Conservation (phyloP, 306 rosid species). For the Canavalia ensiformis region DNA sequence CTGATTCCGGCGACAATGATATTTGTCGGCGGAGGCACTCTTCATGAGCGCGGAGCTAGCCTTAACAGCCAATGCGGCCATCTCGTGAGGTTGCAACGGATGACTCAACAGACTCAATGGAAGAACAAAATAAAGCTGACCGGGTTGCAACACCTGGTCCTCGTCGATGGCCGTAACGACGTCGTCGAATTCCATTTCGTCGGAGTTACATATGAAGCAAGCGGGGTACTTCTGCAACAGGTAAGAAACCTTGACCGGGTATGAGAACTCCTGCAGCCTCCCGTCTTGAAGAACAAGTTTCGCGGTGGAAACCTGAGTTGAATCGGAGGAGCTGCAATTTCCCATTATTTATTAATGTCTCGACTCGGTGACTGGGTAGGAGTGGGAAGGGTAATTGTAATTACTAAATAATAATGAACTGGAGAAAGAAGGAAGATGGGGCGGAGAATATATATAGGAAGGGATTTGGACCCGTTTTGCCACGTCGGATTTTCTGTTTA, state of each 20-base stretch:
- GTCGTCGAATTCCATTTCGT: conserved; percentile 90
- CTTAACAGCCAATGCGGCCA: conserved; percentile 97
- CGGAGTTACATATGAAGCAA: conserved; percentile 87
- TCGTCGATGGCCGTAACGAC: conserved; percentile 70
- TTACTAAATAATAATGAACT: not conserved
- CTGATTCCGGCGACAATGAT: conserved; percentile 55
- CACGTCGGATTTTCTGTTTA: conserved; percentile 61
- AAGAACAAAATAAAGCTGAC: conserved; percentile 89
- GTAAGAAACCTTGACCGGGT: conserved; percentile 79
- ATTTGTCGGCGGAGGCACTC: conserved; percentile 54
- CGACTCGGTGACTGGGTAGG: conserved; percentile 26
- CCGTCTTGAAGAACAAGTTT: conserved; percentile 81
- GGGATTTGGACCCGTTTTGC: conserved; percentile 28
- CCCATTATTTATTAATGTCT: conserved; percentile 62
- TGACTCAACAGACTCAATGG: conserved; percentile 68
- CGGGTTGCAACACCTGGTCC: conserved; percentile 73
- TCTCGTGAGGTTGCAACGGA: conserved; percentile 75
- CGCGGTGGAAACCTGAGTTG: conserved; percentile 72
- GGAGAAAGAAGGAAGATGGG: not conserved
- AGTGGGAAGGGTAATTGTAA: not conserved
- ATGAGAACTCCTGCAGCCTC: conserved; percentile 64
- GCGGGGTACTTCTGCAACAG: conserved; percentile 69
- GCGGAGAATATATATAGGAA: conserved; percentile 46
- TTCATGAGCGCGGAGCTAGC: conserved; percentile 88
- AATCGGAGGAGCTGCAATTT: conserved; percentile 71